Percentiles rank a stretch among this genome's conserved stretches.
Conservation (phyloP, 2,329 filamentous ascomycete species). For the Tolypocladium tundrense region DNA sequence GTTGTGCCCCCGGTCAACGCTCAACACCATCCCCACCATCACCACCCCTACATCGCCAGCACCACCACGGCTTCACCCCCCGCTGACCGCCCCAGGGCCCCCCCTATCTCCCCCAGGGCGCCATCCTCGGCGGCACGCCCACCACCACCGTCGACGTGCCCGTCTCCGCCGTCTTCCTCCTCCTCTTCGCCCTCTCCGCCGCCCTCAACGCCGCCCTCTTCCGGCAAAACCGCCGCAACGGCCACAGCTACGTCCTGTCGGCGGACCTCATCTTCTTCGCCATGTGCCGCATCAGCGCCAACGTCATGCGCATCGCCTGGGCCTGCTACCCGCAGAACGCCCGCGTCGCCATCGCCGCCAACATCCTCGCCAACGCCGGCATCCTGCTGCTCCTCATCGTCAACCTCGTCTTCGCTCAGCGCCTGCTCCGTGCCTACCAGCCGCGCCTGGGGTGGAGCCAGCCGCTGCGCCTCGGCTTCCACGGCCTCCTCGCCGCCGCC, state of each 20-base stretch:
- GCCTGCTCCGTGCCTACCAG: constrained; percentile 64
- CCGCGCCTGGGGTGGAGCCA: constrained; percentile 60
- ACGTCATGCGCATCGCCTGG: constrained; percentile 44
- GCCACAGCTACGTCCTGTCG: constrained; percentile 51
- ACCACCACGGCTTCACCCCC: constrained; percentile 8
- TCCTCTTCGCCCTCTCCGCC: constrained; percentile 44
- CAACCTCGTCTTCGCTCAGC: constrained; percentile 68
- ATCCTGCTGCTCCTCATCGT: constrained; percentile 66
- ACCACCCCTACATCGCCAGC: not conserved
- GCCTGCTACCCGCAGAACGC: constrained; percentile 28
- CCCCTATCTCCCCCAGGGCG: constrained; percentile 29
- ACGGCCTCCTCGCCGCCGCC: constrained; percentile 47
- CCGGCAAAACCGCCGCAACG: constrained; percentile 34
- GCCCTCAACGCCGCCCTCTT: constrained; percentile 49
- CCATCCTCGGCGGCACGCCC: constrained; percentile 48
- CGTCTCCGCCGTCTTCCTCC: constrained; percentile 52
- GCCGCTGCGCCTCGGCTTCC: constrained; percentile 40
- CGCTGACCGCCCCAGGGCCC: constrained; percentile 15
- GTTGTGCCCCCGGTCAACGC: not conserved
- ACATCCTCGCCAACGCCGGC: constrained; percentile 63
- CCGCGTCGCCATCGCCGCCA: constrained; percentile 45
- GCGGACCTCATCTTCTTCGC: constrained; percentile 45
- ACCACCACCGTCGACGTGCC: constrained; percentile 50
- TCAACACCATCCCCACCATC: not conserved
- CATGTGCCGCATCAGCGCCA: constrained; percentile 41